These are phyloP conservation scores for Mortierella sp. DNA, from an alignment of 371 early-diverging fungal species.

Conservation along the genomic window DNA sequence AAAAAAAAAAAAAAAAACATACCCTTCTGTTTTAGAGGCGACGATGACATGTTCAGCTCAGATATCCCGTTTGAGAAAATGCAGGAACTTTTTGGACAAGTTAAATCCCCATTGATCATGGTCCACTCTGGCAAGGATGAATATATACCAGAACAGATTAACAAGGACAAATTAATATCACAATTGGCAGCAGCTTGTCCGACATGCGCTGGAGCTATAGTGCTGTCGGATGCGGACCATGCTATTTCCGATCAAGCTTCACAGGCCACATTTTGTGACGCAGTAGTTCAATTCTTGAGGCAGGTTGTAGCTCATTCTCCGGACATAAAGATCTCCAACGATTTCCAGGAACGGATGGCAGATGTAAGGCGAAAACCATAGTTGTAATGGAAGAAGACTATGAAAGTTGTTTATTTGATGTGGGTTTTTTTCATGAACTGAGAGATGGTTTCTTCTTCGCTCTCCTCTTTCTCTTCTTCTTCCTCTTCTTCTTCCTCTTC, in stretches of 20 bases:
- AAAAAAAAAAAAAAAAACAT: too few relatives aligned
- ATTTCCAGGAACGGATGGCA: too few relatives aligned
- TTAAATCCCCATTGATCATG: constrained; percentile 59
- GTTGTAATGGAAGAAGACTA: not conserved
- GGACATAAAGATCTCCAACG: constrained; percentile 3
- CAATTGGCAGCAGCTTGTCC: constrained; percentile 57
- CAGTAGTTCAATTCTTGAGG: constrained; percentile 24
- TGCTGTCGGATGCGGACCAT: constrained; percentile 63
- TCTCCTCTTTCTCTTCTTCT: constrained; percentile 9
- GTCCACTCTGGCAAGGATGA: constrained; percentile 64
- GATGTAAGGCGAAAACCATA: not conserved
- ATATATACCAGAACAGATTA: constrained; percentile 46
- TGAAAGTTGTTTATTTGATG: constrained; percentile 19
- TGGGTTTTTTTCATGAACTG: constrained; percentile 24
- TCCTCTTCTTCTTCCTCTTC: constrained; percentile 20
- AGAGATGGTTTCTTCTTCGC: constrained; percentile 30
- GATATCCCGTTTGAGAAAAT: constrained; percentile 61
- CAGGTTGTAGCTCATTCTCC: constrained; percentile 13
- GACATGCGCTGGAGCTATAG: constrained; percentile 52
- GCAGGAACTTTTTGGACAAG: constrained; percentile 50
- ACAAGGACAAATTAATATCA: constrained; percentile 43
- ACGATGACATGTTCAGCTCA: constrained; percentile 70
- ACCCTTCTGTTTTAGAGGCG: constrained; percentile 58
- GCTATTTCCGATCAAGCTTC: constrained; percentile 50
- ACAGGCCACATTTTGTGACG: constrained; percentile 47